Evolutionary conservation across 257 asterid species (phyloP), one percentile per base, ranked within the genome.

Genomic region (Mitragyna speciosa): DNA sequence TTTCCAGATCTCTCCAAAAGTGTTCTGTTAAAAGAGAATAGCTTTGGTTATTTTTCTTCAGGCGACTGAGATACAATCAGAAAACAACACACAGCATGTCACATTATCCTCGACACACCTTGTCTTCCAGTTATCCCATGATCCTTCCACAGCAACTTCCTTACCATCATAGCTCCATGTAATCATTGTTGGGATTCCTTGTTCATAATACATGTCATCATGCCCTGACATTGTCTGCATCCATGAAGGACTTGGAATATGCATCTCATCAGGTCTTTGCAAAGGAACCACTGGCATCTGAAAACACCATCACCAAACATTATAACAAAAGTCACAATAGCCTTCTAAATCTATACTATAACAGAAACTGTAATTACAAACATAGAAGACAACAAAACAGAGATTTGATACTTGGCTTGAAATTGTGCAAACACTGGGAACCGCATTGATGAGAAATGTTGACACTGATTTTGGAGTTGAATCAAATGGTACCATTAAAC

Each of bases 51-150:
- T 81, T 82, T 81, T 82, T 65, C 73, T 8, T 70, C 49, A 16
- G 6, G 63, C 4, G 33, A 16, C 51, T 26, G 26, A 75, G 67
- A 43, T 36, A 76, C 72, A 78, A 80, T 74, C 64, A 39, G 36
- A 70, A 48, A 12, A 78, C 61, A 26, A 30, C 81, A 56, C 14
- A 11, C 76, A 31, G 26, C 54, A 63, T 12, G 51, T 28, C 69
- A 30, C 51, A 70, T 8, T 49, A n/a, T 49, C 12, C 31, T 70
- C 16, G 39, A 78, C 64, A 54, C 26, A 94, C 99, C 97, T 94
- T 65, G 97, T 85, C 84, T 89, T 94, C 97, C 99, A 96, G 83
- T 90, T 84, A 86, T 96, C 98, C 99, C 99, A 96, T 28, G 99
- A 96, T 59, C 99, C 99, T 87, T 94, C 99, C 74, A 96, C 93